phyloP scores from a whole-genome alignment of 805 yeast species.

The Cyberlindnera sargentensis region DNA sequence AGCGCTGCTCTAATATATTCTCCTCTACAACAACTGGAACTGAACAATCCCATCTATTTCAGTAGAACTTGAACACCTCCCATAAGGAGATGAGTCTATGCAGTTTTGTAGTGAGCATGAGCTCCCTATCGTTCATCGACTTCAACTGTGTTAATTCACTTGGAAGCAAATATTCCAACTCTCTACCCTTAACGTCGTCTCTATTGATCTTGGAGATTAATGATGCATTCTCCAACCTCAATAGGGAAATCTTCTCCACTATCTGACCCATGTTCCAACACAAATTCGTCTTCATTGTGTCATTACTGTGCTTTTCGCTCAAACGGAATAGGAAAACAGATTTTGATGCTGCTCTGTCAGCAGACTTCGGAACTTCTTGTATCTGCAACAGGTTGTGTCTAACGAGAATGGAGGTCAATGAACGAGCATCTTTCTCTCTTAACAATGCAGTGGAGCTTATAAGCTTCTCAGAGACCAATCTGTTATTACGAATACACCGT shows the following conservation, averaged over 20 bases:
- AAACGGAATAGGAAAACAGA: constrained; percentile 79
- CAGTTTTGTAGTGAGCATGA: constrained; percentile 45
- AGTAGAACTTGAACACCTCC: constrained; percentile 41
- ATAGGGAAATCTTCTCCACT: constrained; percentile 43
- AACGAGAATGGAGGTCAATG: constrained; percentile 58
- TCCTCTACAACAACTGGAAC: no score
- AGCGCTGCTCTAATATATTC: no score
- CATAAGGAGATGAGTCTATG: constrained; percentile 50
- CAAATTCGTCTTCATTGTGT: constrained; percentile 39
- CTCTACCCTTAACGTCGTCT: constrained; percentile 84
- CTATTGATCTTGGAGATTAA: constrained; percentile 76
- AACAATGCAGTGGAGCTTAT: constrained; percentile 70
- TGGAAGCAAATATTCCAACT: constrained; percentile 63
- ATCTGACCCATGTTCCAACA: constrained; percentile 40
- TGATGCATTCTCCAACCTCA: constrained; percentile 55
- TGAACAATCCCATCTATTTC: not conserved
- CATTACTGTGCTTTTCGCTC: constrained; percentile 44
- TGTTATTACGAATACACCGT: constrained; percentile 64
- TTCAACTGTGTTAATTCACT: constrained; percentile 70
- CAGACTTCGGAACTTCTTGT: constrained; percentile 90
- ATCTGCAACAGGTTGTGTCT: constrained; percentile 70
- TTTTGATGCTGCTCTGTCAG: constrained; percentile 85
- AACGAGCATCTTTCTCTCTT: constrained; percentile 70
- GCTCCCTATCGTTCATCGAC: constrained; percentile 50
- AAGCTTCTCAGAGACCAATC: constrained; percentile 78